Base-by-base conservation (phyloP, 2,329 filamentous ascomycete species). In the Fusarium solani-melongenae region DNA sequence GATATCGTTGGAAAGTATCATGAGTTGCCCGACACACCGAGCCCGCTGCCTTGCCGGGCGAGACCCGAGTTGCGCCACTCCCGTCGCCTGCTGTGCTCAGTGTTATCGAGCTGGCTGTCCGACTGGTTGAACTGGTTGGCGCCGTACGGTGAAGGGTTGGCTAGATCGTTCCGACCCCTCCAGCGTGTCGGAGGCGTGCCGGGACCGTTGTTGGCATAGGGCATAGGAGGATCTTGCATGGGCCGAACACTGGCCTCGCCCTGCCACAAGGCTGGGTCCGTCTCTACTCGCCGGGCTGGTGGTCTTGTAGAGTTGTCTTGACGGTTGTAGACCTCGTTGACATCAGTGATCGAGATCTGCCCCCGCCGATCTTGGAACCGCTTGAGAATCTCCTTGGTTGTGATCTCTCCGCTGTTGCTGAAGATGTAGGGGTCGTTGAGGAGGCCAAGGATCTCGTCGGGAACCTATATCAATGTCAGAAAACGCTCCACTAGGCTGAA, bases 381-480 rank as follows among this genome's bases (percentile, higher is more conserved):
- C 81, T 96, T 97, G 60, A 99, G 88, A 63, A 99, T 98, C 79
- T 99, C 96, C 82, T 99, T 99, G 7, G 95, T 97, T 2, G 96
- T 98, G 71, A 98, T 92, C 69, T 99, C 96, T 53, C 93, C 92
- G 72, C 89, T 92, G 78, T 91, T 93, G 80, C 92, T 94, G 83
- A 97, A 96, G 60, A 98, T 89, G 24, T 89, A 89, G 6, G 92
- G 92, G 81, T 99, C 96, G 79, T 92, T 94, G 29, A 98, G 87
- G 61, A 98, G 92, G 62, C 93, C 92, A 78, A 95, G 91, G 29
- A 99, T 89, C 79, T 98, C 95, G 80, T 97, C 94, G 1, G 96
- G 96, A 55, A 99, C 95, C 96, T 98, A 56, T 12, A 51, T 5
- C 14, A 27, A 3, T 12, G 49, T 80, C 60, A 81, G 72, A 24